A percentile compares a stretch with the other conserved stretches of the same genome.
These are phyloP conservation scores for Terfezia claveryi DNA, from an alignment of 495 filamentous ascomycete genomes.

Conservation along the genomic window DNA sequence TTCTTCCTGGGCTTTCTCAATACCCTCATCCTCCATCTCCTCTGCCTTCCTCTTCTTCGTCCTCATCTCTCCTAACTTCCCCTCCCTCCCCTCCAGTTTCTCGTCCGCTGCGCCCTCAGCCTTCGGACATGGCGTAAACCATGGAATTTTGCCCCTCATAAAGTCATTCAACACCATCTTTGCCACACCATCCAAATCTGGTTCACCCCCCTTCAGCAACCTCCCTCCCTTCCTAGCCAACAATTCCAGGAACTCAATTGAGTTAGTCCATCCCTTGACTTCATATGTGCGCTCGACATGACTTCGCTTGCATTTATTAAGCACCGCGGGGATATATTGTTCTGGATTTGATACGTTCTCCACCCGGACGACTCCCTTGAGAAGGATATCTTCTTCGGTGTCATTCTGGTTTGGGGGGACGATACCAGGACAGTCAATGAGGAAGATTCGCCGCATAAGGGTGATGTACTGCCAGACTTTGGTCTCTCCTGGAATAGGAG, in stretches of 20 bases:
- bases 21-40: constrained; percentile 14
- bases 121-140: constrained; percentile 69
- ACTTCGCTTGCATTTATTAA: constrained; percentile 55
- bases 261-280: constrained; percentile 46
- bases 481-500: constrained; percentile 88
- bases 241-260: constrained; percentile 65
- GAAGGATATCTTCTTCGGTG: constrained; percentile 67
- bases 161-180: constrained; percentile 96
- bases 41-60: constrained; percentile 34
- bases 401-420: constrained; percentile 70
- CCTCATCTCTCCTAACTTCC: constrained; percentile 34
- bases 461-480: constrained; percentile 98
- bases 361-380: constrained; percentile 75
- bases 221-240: constrained; percentile 73
- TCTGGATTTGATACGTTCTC: constrained; percentile 90
- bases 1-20: constrained; percentile 2
- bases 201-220: constrained; percentile 70
- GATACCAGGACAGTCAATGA: constrained; percentile 93
- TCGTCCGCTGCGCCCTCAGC: constrained; percentile 31
- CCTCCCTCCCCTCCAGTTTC: constrained; percentile 32
- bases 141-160: constrained; percentile 79
- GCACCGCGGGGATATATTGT: constrained; percentile 74
- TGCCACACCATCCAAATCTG: constrained; percentile 77
- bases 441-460: constrained; percentile 86
- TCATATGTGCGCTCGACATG: constrained; percentile 90